Evolutionary conservation across 176 grass and related monocot genomes (phyloP).

Genomic region (Raddia distichophylla): DNA sequence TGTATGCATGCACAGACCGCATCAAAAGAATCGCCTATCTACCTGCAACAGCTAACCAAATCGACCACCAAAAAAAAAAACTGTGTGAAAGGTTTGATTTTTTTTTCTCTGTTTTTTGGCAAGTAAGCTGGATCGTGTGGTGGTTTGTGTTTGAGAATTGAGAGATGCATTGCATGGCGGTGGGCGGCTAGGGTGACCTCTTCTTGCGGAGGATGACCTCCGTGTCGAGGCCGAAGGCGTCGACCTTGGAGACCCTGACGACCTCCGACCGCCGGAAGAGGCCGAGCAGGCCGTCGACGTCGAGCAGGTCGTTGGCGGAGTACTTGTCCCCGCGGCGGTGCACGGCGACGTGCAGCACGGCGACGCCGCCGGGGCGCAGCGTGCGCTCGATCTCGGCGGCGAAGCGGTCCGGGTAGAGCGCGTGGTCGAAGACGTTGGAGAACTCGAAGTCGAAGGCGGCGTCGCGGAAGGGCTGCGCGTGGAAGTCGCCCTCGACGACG

Average conservation of each 20-base stretch:
- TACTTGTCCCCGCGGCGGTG: constrained; percentile 87
- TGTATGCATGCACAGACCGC: not conserved
- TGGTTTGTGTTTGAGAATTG: not conserved
- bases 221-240: constrained; percentile 88
- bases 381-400: constrained; percentile 81
- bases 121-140: not conserved
- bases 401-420: constrained; percentile 81
- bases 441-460: constrained; percentile 92
- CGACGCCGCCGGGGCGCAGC: constrained; percentile 66
- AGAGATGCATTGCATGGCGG: not conserved
- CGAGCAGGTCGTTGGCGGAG: constrained; percentile 84
- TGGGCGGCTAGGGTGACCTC: constrained; percentile 14
- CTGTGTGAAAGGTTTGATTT: not conserved
- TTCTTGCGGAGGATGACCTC: constrained; percentile 85
- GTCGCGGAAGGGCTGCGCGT: constrained; percentile 69
- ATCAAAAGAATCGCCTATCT: constrained; percentile 4
- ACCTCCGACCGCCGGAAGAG: constrained; percentile 59
- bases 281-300: constrained; percentile 51
- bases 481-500: constrained; percentile 76
- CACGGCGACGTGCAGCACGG: constrained; percentile 72
- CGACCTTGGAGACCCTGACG: constrained; percentile 71
- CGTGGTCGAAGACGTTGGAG: constrained; percentile 97
- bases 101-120: not conserved
- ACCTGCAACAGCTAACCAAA: not conserved
- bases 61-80: not conserved